These are phyloP conservation scores for Irpex sp. DNA, from an alignment of 1,284 basidiomycete species.

Conservation along the genomic window DNA sequence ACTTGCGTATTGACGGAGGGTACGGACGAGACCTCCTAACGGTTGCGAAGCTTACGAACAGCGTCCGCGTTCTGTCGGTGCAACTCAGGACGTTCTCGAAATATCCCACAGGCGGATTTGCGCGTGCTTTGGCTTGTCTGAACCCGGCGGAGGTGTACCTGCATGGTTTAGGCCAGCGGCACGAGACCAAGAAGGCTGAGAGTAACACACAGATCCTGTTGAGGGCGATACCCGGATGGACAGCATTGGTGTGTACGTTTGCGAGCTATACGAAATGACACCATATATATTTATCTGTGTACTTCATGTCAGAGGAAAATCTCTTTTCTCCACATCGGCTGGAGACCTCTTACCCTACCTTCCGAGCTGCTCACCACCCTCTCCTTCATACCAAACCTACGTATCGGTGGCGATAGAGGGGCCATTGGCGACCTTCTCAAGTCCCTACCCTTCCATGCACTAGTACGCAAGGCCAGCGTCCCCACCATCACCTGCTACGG, in stretches of 20 bases:
- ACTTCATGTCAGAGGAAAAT: background rate
- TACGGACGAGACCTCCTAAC: background rate
- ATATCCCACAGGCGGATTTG: background rate
- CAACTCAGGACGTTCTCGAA: background rate
- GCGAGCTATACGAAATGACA: no score
- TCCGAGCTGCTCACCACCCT: no score
- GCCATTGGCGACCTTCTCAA: no score
- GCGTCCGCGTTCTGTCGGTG: background rate
- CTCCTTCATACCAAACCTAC: no score
- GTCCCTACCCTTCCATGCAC: no score
- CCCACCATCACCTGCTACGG: no score
- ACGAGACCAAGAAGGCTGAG: background rate
- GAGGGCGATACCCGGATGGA: background rate
- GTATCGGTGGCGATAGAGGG: no score
- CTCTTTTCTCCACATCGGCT: background rate
- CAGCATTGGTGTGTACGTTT: background rate
- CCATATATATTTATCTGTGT: no score
- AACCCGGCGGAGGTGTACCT: background rate
- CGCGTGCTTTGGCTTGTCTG: background rate
- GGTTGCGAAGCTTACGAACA: background rate
- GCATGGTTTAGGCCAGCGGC: background rate
- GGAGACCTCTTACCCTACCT: no score
- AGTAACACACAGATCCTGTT: background rate
- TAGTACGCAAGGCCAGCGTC: no score
- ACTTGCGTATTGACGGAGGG: background rate